Evolutionary conservation across 164 flowering plant genomes (phyloP).

Genomic region (Tetracentron sinense): DNA sequence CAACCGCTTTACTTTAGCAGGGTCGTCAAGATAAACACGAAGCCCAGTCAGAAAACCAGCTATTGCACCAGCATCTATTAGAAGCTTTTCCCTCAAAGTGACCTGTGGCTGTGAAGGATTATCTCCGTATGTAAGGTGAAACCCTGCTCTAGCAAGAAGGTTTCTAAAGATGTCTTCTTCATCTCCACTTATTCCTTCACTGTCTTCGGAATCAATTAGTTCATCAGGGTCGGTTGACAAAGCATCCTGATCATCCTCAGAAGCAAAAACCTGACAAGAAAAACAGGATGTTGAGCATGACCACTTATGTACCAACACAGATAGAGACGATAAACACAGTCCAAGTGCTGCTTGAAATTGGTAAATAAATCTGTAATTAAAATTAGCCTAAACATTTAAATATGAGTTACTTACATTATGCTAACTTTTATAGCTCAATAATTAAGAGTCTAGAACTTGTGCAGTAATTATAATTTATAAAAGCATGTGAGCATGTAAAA

Average conservation of each 20-base stretch:
- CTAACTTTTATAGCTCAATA: too few species aligned
- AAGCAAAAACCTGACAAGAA: constrained; percentile 74
- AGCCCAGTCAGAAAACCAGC: constrained; percentile 98
- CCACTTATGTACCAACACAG: background rate
- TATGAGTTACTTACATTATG: too few species aligned
- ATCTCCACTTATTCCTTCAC: constrained; percentile 96
- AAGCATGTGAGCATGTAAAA: too few species aligned
- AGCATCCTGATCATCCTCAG: constrained; percentile 98
- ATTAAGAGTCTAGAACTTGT: too few species aligned
- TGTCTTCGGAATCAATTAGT: constrained; percentile 93
- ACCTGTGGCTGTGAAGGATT: constrained; percentile 96
- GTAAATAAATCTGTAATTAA: background rate
- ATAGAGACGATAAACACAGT: background rate
- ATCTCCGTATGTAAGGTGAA: constrained; percentile 92
- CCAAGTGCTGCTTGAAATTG: background rate
- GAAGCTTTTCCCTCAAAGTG: constrained; percentile 86
- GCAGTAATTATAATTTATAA: too few species aligned
- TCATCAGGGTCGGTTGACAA: constrained; percentile 97
- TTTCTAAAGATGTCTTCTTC: constrained; percentile 95
- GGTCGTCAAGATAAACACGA: constrained; percentile 99
- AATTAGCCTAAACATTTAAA: background rate
- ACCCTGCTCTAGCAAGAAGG: constrained; percentile 92
- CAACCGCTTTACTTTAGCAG: constrained; percentile 91
- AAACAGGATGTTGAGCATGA: constrained; percentile 1
- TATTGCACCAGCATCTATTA: constrained; percentile 99